A percentile compares a stretch with the other conserved stretches of the same genome.
Conservation (phyloP, 202 grass and related monocot genomes). For the Eragrostis tef region DNA sequence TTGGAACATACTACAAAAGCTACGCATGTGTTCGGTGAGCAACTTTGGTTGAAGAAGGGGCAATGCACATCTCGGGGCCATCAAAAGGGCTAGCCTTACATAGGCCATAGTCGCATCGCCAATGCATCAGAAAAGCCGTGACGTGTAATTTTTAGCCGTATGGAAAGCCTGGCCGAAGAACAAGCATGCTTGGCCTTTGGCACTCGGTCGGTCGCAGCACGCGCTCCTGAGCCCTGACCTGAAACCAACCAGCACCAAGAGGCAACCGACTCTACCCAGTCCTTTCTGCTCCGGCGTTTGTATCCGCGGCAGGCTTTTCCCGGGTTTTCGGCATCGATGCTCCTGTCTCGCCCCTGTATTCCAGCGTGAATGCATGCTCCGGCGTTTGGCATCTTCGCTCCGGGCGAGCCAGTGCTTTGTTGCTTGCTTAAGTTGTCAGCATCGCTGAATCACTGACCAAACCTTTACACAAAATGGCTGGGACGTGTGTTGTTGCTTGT, state of each 20-base stretch:
- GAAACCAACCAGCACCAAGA: neutral
- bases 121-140: slow-evolving; percentile 31
- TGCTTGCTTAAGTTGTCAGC: slow-evolving; percentile 30
- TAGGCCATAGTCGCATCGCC: neutral
- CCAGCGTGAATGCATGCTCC: neutral
- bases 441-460: neutral
- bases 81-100: neutral
- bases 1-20: slow-evolving; percentile 13
- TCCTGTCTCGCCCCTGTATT: neutral
- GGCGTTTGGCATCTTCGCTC: slow-evolving; percentile 25
- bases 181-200: slow-evolving; percentile 46
- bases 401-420: neutral
- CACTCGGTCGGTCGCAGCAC: neutral
- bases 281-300: neutral
- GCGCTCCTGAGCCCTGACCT: neutral
- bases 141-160: slow-evolving; percentile 25
- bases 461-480: slow-evolving; percentile 21
- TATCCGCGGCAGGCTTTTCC: slow-evolving; percentile 5
- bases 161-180: slow-evolving; percentile 40
- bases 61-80: slow-evolving; percentile 19
- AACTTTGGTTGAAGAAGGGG: neutral
- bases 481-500: neutral
- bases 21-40: neutral
- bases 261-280: neutral
- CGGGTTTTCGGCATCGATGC: slow-evolving; percentile 4